These are phyloP conservation scores for Phylloboletellus chloephorus DNA, from an alignment of 1,284 basidiomycete species.

Conservation along the genomic window DNA sequence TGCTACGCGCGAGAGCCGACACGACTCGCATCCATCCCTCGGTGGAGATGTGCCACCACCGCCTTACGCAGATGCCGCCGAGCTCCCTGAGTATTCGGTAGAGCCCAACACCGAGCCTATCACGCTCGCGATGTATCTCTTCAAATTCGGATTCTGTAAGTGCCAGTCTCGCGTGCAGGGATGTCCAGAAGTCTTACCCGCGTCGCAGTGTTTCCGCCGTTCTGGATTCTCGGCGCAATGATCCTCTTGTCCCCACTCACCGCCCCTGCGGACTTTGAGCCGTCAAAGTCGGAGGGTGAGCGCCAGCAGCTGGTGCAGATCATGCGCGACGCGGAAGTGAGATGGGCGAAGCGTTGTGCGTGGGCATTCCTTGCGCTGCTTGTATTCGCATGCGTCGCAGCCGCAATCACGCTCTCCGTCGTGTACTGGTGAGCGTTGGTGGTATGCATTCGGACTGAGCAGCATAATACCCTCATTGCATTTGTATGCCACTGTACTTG, in stretches of 20 bases:
- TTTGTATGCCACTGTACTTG: too few relatives aligned
- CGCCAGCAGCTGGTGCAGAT: conserved; percentile 37
- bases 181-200: too few relatives aligned
- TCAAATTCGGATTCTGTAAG: conserved; percentile 30
- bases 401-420: conserved; percentile 4
- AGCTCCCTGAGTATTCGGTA: conserved; percentile 24
- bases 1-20: conserved; percentile 20
- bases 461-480: too few relatives aligned
- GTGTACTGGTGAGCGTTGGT: conserved; percentile 1
- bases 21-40: conserved; percentile 16
- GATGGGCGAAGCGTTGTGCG: conserved; percentile 39
- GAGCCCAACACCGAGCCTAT: conserved; percentile 15
- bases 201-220: conserved; percentile 42
- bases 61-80: conserved; percentile 18
- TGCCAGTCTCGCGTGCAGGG: not conserved
- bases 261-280: conserved; percentile 38
- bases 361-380: conserved; percentile 23
- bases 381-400: conserved; percentile 15
- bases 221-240: conserved; percentile 46
- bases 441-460: too few relatives aligned
- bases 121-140: conserved; percentile 30
- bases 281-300: conserved; percentile 41
- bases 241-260: conserved; percentile 40
- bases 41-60: conserved; percentile 15
- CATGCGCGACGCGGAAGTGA: conserved; percentile 35